Percentiles rank a stretch among this genome's conserved stretches.
These are phyloP conservation scores for Cryptococcus jaspeensis DNA, from an alignment of 1,284 basidiomycete genomes.

Conservation along the genomic window DNA sequence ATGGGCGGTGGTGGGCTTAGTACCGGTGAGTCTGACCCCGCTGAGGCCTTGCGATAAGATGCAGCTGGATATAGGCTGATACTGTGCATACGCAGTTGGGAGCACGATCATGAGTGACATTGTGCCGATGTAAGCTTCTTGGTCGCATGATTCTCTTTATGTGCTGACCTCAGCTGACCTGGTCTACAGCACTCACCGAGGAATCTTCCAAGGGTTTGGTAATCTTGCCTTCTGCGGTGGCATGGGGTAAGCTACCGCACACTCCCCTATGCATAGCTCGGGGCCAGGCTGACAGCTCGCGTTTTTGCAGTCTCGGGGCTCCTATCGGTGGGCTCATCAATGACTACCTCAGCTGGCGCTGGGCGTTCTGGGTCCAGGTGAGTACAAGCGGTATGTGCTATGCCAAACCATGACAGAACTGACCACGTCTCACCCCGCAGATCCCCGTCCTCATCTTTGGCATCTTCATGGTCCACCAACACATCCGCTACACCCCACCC, in stretches of 20 bases:
- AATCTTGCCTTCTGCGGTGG: constrained; percentile 62
- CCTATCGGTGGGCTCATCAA: constrained; percentile 86
- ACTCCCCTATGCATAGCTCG: constrained; percentile 81
- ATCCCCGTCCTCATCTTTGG: constrained; percentile 71
- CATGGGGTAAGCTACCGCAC: constrained; percentile 45
- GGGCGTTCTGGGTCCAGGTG: constrained; percentile 64
- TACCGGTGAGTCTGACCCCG: constrained; percentile 15
- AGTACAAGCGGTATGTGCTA: constrained; percentile 11
- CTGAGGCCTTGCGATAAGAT: neutral
- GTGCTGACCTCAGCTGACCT: neutral
- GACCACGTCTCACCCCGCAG: constrained; percentile 49
- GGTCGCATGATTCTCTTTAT: neutral
- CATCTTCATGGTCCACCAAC: constrained; percentile 64
- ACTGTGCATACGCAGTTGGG: constrained; percentile 18
- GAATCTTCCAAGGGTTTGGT: constrained; percentile 82
- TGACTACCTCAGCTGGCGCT: constrained; percentile 73
- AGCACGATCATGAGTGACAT: constrained; percentile 48
- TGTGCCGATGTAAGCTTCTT: constrained; percentile 67
- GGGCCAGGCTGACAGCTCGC: constrained; percentile 14
- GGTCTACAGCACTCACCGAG: constrained; percentile 67
- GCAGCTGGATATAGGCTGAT: neutral
- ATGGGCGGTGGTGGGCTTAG: constrained; percentile 80
- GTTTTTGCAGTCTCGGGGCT: constrained; percentile 61
- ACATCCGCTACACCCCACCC: constrained; percentile 58
- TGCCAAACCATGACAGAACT: neutral